Percentiles rank a stretch among this genome's conserved stretches.
Conservation (phyloP, 208 protist species). For the Crithidia thermophila region DNA sequence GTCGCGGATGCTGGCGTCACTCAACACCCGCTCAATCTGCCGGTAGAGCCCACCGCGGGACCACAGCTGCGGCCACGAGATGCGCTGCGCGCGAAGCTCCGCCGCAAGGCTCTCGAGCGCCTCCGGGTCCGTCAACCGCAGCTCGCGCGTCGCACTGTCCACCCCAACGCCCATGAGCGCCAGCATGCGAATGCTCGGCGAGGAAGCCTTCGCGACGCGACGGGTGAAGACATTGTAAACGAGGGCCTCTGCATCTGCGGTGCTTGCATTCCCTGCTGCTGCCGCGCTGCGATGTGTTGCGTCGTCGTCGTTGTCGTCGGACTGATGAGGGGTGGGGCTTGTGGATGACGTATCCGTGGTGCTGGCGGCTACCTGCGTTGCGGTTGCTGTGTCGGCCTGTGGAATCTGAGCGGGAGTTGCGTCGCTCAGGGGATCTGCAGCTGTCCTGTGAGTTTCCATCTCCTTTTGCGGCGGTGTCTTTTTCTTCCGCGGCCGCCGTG, state of each 20-base stretch:
- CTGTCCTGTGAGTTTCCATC: not conserved
- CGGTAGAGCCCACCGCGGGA: constrained; percentile 45
- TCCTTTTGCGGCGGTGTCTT: not conserved
- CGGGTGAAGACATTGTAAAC: constrained; percentile 89
- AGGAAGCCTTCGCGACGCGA: constrained; percentile 57
- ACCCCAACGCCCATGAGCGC: constrained; percentile 68
- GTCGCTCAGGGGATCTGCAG: not conserved
- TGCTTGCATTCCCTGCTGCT: too few relatives aligned
- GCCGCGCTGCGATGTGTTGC: not conserved
- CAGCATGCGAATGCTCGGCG: constrained; percentile 50
- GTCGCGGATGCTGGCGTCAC: constrained; percentile 25
- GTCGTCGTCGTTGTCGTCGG: not conserved
- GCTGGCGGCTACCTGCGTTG: not conserved
- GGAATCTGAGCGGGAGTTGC: not conserved
- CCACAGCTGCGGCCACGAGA: constrained; percentile 75
- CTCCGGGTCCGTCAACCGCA: constrained; percentile 46
- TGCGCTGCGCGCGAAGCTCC: constrained; percentile 40
- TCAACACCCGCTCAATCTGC: constrained; percentile 47
- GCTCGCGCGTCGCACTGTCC: constrained; percentile 38
- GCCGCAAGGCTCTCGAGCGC: constrained; percentile 44
- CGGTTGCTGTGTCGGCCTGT: not conserved
- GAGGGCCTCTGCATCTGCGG: constrained; percentile 23
- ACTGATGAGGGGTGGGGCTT: not conserved
- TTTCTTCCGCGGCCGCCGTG: not conserved
- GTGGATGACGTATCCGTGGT: not conserved